These are phyloP conservation scores for Globisporangium lucens DNA, from an alignment of 352 stramenopile genomes.

Conservation along the genomic window DNA sequence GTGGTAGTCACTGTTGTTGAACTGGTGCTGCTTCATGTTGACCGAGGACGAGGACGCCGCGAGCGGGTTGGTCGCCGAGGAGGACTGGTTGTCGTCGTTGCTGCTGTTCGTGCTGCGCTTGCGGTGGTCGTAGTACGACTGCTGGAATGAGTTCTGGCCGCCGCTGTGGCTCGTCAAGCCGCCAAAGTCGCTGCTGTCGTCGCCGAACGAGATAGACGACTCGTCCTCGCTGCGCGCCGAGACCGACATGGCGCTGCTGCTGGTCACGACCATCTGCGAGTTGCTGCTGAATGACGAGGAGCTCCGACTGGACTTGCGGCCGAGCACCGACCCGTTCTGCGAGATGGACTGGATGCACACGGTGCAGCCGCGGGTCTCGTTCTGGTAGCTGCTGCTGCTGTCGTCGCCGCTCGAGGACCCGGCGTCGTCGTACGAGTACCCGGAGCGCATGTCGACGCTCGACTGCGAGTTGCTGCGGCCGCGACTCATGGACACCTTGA, in stretches of 20 bases:
- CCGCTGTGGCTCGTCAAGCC: conserved; percentile 17
- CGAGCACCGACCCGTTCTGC: conserved; percentile 1
- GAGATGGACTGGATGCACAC: conserved; percentile 16
- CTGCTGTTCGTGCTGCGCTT: conserved; percentile 16
- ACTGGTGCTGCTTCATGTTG: conserved; percentile 7
- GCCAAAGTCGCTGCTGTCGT: conserved; percentile 18
- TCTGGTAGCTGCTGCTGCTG: conserved; percentile 27
- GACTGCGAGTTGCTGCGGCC: conserved; percentile 17
- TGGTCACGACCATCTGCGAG: background rate
- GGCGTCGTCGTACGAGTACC: conserved; percentile 8
- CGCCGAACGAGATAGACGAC: conserved; percentile 19
- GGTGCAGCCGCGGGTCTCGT: conserved; percentile 29
- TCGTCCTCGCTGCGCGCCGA: conserved; percentile 16
- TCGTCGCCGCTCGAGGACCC: conserved; percentile 3
- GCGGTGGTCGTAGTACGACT: conserved; percentile 20
- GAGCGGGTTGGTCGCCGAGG: background rate
- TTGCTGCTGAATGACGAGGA: conserved; percentile 19
- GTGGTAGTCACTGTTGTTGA: conserved; percentile 23
- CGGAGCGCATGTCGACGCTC: conserved; percentile 19
- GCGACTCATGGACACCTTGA: conserved; percentile 19
- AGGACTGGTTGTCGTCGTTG: conserved; percentile 8
- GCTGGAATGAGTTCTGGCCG: conserved; percentile 22
- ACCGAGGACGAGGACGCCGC: background rate
- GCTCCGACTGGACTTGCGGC: conserved; percentile 12
- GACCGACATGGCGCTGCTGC: conserved; percentile 17